Evolutionary conservation across 2,329 filamentous ascomycete species (phyloP).

Genomic region (Talaromyces islandicus): DNA sequence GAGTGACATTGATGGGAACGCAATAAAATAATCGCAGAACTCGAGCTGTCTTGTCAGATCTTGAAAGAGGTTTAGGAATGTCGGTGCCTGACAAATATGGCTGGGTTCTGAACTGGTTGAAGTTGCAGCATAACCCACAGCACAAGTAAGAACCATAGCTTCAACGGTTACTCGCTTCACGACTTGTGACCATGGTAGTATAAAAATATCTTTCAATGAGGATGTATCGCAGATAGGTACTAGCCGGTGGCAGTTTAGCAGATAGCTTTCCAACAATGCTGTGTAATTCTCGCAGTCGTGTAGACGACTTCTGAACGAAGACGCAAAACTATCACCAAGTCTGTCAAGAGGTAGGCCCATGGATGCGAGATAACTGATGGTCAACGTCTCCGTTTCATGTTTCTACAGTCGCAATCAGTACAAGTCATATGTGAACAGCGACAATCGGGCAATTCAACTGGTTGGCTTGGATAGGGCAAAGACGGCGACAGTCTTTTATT

Average conservation of each 20-base stretch:
- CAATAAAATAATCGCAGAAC: background rate
- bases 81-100: background rate
- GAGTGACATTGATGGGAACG: background rate
- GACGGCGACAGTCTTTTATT: background rate
- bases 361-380: background rate
- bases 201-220: background rate
- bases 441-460: background rate
- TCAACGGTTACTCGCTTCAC: background rate
- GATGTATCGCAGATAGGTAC: background rate
- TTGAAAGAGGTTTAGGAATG: background rate
- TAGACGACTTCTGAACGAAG: background rate
- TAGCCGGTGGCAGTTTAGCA: background rate
- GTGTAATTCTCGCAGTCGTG: background rate
- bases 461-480: background rate
- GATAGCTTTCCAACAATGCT: background rate
- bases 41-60: background rate
- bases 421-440: background rate
- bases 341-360: background rate
- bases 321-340: background rate
- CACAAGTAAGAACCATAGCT: background rate
- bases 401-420: background rate
- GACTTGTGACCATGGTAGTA: background rate
- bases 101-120: background rate
- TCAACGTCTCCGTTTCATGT: background rate
- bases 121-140: background rate